A percentile compares a stretch with the other conserved stretches of the same genome.
These are phyloP conservation scores for Fusarium xyrophilum DNA, from an alignment of 2,329 filamentous ascomycete genomes.

Conservation along the genomic window DNA sequence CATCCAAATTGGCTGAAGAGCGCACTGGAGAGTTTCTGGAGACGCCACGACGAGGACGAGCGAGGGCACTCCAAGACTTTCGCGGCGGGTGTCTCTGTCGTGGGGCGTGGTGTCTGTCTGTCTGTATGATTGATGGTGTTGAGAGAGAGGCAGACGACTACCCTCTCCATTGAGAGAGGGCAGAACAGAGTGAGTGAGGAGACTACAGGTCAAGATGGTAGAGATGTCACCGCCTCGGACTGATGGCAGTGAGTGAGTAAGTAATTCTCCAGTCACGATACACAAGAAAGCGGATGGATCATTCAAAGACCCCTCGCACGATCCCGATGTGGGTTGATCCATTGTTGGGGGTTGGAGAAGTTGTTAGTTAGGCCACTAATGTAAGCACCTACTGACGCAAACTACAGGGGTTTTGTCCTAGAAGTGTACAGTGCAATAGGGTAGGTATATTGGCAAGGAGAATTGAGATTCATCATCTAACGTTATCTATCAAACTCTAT, in stretches of 20 bases:
- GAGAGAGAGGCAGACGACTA: conserved; percentile 3
- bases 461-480: background rate
- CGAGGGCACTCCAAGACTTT: conserved; percentile 43
- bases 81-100: conserved; percentile 36
- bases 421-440: background rate
- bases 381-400: conserved; percentile 2
- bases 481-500: background rate
- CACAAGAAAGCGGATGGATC: conserved; percentile 29
- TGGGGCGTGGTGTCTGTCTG: conserved; percentile 32
- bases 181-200: background rate
- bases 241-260: conserved; percentile 10
- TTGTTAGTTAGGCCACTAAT: background rate
- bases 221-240: conserved; percentile 26
- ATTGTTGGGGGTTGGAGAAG: conserved; percentile 14
- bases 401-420: background rate
- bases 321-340: conserved; percentile 31
- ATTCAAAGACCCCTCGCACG: conserved; percentile 23
- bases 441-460: background rate
- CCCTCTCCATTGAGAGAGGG: conserved; percentile 3
- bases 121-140: conserved; percentile 1
- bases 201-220: background rate
- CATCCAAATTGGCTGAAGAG: conserved; percentile 36
- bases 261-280: conserved; percentile 37
- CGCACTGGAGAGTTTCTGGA: conserved; percentile 38
- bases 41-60: conserved; percentile 25